Evolutionary conservation across 768 basidiomycete genomes (phyloP).

Genomic region (Coprinopsis marcescibilis): DNA sequence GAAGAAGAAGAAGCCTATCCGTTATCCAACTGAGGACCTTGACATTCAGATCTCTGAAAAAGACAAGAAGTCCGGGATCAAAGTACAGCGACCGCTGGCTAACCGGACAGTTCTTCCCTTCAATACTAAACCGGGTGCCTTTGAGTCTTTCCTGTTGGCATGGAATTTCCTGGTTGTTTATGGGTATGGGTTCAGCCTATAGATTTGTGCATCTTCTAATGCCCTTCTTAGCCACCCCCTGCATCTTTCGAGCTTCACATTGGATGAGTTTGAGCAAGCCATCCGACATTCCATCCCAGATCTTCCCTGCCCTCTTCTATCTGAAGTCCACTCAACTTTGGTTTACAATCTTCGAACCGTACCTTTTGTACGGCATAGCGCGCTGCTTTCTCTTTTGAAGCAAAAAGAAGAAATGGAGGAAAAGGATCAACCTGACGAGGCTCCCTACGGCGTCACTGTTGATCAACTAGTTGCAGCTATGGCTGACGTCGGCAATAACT

Average conservation of each 20-base stretch:
- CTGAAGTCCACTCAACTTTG: slow-evolving; percentile 84
- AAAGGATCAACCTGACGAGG: slow-evolving; percentile 35
- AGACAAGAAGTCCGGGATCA: slow-evolving; percentile 75
- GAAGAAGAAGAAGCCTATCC: slow-evolving; percentile 85
- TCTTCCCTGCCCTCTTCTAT: slow-evolving; percentile 68
- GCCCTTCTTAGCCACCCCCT: slow-evolving; percentile 63
- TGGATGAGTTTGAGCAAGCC: slow-evolving; percentile 90
- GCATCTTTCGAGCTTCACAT: slow-evolving; percentile 78
- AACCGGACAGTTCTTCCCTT: slow-evolving; percentile 64
- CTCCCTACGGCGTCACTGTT: slow-evolving; percentile 50
- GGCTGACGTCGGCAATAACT: slow-evolving; percentile 80
- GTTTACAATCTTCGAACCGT: slow-evolving; percentile 88
- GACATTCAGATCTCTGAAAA: slow-evolving; percentile 76
- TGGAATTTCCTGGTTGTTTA: slow-evolving; percentile 96
- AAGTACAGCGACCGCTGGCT: slow-evolving; percentile 59
- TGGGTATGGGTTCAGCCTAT: slow-evolving; percentile 53
- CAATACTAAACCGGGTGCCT: slow-evolving; percentile 53
- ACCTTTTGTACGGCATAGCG: slow-evolving; percentile 69
- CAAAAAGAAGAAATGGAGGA: slow-evolving; percentile 36
- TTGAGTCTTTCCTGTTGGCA: slow-evolving; percentile 82
- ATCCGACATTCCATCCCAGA: slow-evolving; percentile 71
- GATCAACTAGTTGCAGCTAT: slow-evolving; percentile 62
- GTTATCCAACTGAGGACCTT: slow-evolving; percentile 91
- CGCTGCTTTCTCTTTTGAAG: slow-evolving; percentile 59
- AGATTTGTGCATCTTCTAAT: slow-evolving; percentile 11